Evolutionary conservation across 2,329 filamentous ascomycete genomes (phyloP), one percentile per base, ranked within the genome.

Genomic region (Cladobotryum mycophilum): DNA sequence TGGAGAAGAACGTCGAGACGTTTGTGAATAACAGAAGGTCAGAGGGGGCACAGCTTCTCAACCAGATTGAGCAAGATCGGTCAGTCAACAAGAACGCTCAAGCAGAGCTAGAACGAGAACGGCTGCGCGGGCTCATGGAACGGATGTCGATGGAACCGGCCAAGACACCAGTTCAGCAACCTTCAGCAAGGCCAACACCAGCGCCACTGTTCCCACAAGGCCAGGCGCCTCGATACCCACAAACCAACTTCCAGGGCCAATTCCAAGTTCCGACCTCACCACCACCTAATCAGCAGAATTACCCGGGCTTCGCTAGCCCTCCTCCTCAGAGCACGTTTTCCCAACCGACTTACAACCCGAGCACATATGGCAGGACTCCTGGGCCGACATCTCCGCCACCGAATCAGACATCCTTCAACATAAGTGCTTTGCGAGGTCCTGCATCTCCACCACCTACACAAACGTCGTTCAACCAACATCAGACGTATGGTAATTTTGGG

Each of bases 21-120:
- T 99, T 99, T 69, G 91, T 99, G 57, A 95, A 90, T 72, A 99
- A 99, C 67, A 82, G 93, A 47, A 78, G 91, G 53, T 86, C 88
- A 1, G 93, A 99, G 72, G 93, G 93, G 4, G 89, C 89, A 0
- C 89, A 96, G 65, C 79, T 99, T 5, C 79, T 99, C 35, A 84
- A 82, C 58, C 86, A 90, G 59, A 99, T 99, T 56, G 90, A 96
- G 67, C 84, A 87, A 58, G 83, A 86, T 46, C 85, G 85, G 61
- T 79, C 81, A 4, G 81, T 78, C 46, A 85, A 67, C 63, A 79
- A 80, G 65, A 66, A 58, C 41, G 70, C 73, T 3, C 76, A 80
- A 52, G 89, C 90, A 33, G 90, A 96, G 60, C 78, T 87, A 47
- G 92, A 97, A 66, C 85, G 96, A 64, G 89, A 95, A 62, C 82